phyloP scores from a whole-genome alignment of 345 rosid genomes.

The Rhizophora apiculata region DNA sequence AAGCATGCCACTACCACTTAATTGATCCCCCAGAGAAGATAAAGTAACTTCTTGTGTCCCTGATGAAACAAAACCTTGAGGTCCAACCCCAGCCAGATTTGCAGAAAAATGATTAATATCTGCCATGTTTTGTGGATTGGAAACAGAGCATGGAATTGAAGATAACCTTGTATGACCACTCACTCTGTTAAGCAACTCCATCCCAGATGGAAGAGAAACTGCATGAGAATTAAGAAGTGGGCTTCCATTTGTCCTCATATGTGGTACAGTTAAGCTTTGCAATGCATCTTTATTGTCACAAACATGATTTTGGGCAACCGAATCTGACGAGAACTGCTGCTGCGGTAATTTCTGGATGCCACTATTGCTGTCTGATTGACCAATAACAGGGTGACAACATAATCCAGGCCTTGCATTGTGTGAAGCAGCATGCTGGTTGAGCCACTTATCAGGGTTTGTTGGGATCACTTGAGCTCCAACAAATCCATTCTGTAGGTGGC shows the following conservation, averaged over 20 bases:
- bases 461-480: slow-evolving; percentile 45
- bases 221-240: slow-evolving; percentile 16
- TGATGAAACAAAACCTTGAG: slow-evolving; percentile 24
- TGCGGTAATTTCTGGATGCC: slow-evolving; percentile 26
- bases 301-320: slow-evolving; percentile 21
- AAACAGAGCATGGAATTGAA: slow-evolving; percentile 14
- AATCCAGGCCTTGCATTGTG: slow-evolving; percentile 22
- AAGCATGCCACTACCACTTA: slow-evolving; percentile 18
- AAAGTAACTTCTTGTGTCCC: slow-evolving; percentile 31
- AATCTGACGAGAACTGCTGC: slow-evolving; percentile 36
- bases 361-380: slow-evolving; percentile 5
- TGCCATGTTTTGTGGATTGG: slow-evolving; percentile 14
- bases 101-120: slow-evolving; percentile 18
- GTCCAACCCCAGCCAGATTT: slow-evolving; percentile 13
- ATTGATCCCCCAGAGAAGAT: slow-evolving; percentile 22
- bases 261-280: slow-evolving; percentile 12
- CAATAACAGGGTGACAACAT: slow-evolving; percentile 11
- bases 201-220: slow-evolving; percentile 16
- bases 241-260: slow-evolving; percentile 20
- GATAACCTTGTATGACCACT: slow-evolving; percentile 14
- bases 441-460: slow-evolving; percentile 44
- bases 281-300: slow-evolving; percentile 12
- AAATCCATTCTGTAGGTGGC: slow-evolving; percentile 20
- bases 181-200: slow-evolving; percentile 11
- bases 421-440: slow-evolving; percentile 43